phyloP scores from a whole-genome alignment of 208 protist species.

The Vickermania ingenoplastis region DNA sequence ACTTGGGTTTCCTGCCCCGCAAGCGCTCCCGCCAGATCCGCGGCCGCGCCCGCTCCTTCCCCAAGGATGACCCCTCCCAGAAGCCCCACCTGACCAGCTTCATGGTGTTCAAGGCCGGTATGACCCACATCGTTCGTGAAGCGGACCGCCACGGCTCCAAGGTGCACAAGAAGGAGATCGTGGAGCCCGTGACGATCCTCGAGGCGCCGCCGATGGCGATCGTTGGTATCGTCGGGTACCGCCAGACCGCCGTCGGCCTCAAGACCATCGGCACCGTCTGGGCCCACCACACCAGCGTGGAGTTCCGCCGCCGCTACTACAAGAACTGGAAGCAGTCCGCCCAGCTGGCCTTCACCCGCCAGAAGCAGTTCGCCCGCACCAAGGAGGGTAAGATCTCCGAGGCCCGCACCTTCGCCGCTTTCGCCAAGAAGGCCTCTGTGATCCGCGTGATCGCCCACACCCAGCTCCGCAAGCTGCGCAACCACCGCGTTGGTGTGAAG shows the following conservation, averaged over 20 bases:
- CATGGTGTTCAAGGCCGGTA: slow-evolving; percentile 99
- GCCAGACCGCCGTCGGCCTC: slow-evolving; percentile 94
- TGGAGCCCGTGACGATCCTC: slow-evolving; percentile 98
- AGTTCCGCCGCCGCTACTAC: slow-evolving; percentile 97
- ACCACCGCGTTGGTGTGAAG: slow-evolving; percentile 97
- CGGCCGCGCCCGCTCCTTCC: slow-evolving; percentile 92
- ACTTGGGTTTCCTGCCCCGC: slow-evolving; percentile 93
- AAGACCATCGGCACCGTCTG: slow-evolving; percentile 97
- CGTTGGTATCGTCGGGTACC: slow-evolving; percentile 98
- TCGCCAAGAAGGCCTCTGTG: slow-evolving; percentile 95
- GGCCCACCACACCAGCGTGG: slow-evolving; percentile 94
- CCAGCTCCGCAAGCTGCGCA: slow-evolving; percentile 93
- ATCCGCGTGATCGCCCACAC: slow-evolving; percentile 99
- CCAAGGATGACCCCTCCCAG: slow-evolving; percentile 92
- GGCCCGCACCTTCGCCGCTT: slow-evolving; percentile 80
- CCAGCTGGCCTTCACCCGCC: slow-evolving; percentile 96
- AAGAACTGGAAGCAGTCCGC: slow-evolving; percentile 98
- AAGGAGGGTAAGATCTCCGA: slow-evolving; percentile 83
- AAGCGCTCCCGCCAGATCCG: slow-evolving; percentile 91
- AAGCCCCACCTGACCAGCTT: slow-evolving; percentile 96
- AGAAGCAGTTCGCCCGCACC: slow-evolving; percentile 74
- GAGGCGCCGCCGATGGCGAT: slow-evolving; percentile 98
- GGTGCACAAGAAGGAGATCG: slow-evolving; percentile 98
- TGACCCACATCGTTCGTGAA: slow-evolving; percentile 99
- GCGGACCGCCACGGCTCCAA: slow-evolving; percentile 93